A percentile compares a stretch with the other conserved stretches of the same genome.
Evolutionary conservation across 352 stramenopile species (phyloP).

Genomic region (Thalassiosira livingstoniorum): DNA sequence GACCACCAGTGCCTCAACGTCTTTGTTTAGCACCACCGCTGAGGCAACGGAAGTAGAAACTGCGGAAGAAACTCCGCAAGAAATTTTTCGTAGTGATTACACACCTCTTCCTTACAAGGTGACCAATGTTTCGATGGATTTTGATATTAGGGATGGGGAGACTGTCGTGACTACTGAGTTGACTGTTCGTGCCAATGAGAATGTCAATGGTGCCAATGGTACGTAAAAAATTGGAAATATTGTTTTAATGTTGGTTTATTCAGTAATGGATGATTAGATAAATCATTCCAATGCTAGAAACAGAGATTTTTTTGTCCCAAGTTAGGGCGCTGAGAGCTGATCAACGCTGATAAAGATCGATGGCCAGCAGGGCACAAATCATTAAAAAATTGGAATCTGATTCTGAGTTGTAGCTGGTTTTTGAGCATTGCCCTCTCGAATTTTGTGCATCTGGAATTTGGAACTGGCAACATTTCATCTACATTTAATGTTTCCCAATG

Average conservation of each 20-base stretch:
- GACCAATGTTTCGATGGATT: constrained; percentile 78
- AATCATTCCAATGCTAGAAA: too few relatives aligned
- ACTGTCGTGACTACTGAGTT: constrained; percentile 73
- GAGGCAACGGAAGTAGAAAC: constrained; percentile 1
- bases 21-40: not conserved
- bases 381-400: too few relatives aligned
- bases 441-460: too few relatives aligned
- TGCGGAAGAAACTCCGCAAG: constrained; percentile 11
- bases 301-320: too few relatives aligned
- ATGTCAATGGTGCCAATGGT: not conserved
- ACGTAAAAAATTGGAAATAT: not conserved
- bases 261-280: not conserved
- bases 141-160: constrained; percentile 77
- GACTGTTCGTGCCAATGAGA: not conserved
- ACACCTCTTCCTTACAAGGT: constrained; percentile 68
- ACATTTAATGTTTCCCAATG: too few relatives aligned
- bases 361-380: too few relatives aligned
- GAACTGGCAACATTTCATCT: not conserved
- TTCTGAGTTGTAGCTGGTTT: too few relatives aligned
- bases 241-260: not conserved
- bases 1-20: not conserved
- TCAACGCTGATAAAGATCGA: too few relatives aligned
- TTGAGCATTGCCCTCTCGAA: too few relatives aligned
- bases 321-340: too few relatives aligned
- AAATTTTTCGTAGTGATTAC: constrained; percentile 76